phyloP scores from a whole-genome alignment of 495 filamentous ascomycete species.

The Penicillium longicatenatum region DNA sequence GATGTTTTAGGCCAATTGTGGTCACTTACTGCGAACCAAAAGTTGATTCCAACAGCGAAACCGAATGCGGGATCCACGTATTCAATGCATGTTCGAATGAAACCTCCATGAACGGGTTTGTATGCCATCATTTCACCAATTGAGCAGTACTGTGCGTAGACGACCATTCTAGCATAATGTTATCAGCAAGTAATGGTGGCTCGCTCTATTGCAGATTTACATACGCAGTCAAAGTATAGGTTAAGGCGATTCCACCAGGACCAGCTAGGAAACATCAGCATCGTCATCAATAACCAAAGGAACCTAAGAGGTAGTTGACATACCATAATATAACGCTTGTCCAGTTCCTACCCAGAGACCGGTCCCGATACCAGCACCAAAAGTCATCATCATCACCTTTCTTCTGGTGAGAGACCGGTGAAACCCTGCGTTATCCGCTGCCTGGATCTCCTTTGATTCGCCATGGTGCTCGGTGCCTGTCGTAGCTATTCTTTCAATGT shows the following conservation, averaged over 20 bases:
- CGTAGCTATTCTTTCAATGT: constrained; percentile 23
- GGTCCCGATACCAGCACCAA: constrained; percentile 34
- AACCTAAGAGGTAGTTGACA: neutral
- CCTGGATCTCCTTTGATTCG: constrained; percentile 10
- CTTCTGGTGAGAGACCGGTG: constrained; percentile 32
- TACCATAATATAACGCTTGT: constrained; percentile 31
- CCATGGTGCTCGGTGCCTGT: constrained; percentile 20
- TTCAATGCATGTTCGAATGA: constrained; percentile 34
- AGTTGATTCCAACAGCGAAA: constrained; percentile 35
- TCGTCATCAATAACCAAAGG: neutral
- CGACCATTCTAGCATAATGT: constrained; percentile 22
- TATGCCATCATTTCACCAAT: constrained; percentile 36
- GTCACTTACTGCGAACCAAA: constrained; percentile 31
- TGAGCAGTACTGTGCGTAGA: constrained; percentile 30
- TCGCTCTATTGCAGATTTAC: neutral
- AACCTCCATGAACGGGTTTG: constrained; percentile 33
- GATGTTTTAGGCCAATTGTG: neutral
- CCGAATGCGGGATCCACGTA: constrained; percentile 34
- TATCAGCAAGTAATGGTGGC: neutral
- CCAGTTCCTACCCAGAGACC: constrained; percentile 33
- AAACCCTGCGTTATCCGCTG: constrained; percentile 22
- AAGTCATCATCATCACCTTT: constrained; percentile 40
- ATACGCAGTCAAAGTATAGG: constrained; percentile 33
- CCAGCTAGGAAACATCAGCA: constrained; percentile 23
- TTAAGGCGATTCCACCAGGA: constrained; percentile 27